Evolutionary conservation across 2,329 filamentous ascomycete species (phyloP), one percentile per base, ranked within the genome.

Genomic region (Fusarium nygamai): DNA sequence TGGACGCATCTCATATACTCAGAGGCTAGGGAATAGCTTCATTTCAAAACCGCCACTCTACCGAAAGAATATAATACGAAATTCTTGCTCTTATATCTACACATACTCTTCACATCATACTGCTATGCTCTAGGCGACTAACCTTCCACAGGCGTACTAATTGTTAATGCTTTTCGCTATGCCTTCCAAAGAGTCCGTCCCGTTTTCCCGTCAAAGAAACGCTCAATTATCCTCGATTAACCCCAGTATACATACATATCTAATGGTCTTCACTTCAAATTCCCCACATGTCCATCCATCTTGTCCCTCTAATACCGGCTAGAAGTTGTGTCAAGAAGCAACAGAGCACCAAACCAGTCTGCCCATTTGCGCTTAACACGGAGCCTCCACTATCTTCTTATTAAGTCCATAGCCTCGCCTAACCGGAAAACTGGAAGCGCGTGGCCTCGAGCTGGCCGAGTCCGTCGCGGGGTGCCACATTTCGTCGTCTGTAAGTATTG

Each of bases 401-500:
- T 61, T 48, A 53, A 59, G 27, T 34, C 29, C 34, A 41, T 48
- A 14, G 16, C 48, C 41, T 33, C 31, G 16, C 47, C 81, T 73
- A 85, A 59, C 83, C 83, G n/a, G 80, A 81, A 62, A 98, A 98
- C 77, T 94, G 92, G 85, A 98, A 98, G 73, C 93, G 91, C 29
- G 92, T 91, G 31, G 95, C 94, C 84, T 98, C 95, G 66, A 98
- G 85, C 80, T 94, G 89, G 8, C 96, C 96, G 47, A 98, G 86
- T 2, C 96, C 96, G 81, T 98, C 96, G 69, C 96, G 87, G 12
- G 96, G 96, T n/a, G 96, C 96, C 53, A 99, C 94, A 80, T 99
- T 98, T 72, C 97, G 90, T 80, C 97, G 89, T 58, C 97, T 91
- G 83, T 99, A 99, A 36, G 92, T 94, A 81, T 96, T 97, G 31